Percentiles rank a stretch among this genome's conserved stretches.
phyloP scores from a whole-genome alignment of 805 yeast genomes.

The Zygoascus flipseniorum region DNA sequence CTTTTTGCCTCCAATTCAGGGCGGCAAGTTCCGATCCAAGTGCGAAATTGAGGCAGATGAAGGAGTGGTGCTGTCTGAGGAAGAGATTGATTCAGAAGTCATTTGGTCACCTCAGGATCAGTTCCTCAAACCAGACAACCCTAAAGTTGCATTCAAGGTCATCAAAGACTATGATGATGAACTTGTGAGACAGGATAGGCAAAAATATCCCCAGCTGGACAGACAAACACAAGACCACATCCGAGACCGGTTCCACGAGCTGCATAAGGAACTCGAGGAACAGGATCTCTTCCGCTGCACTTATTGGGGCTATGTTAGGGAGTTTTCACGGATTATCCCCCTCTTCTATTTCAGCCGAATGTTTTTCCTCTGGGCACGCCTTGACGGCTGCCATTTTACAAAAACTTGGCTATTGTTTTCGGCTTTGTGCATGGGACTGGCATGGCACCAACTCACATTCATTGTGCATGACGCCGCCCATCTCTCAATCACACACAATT shows the following conservation, averaged over 20 bases:
- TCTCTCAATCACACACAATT: constrained; percentile 71
- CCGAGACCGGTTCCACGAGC: constrained; percentile 46
- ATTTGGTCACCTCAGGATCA: neutral
- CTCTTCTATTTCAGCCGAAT: constrained; percentile 44
- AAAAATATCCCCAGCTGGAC: constrained; percentile 55
- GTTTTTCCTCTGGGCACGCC: constrained; percentile 29
- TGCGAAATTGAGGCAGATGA: constrained; percentile 23
- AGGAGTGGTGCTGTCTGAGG: constrained; percentile 14
- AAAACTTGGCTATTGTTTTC: constrained; percentile 38
- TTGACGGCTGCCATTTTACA: neutral
- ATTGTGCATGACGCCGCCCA: constrained; percentile 91
- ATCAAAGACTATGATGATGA: constrained; percentile 52
- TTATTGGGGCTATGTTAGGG: constrained; percentile 66
- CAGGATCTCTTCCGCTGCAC: constrained; percentile 65
- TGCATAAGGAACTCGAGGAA: constrained; percentile 47
- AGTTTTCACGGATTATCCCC: constrained; percentile 49
- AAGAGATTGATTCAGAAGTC: neutral
- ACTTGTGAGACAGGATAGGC: constrained; percentile 48
- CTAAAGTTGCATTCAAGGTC: constrained; percentile 38
- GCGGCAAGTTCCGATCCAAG: constrained; percentile 43
- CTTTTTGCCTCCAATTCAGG: constrained; percentile 82
- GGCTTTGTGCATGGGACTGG: constrained; percentile 60
- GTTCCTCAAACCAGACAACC: constrained; percentile 5
- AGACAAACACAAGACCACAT: constrained; percentile 53
- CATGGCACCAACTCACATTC: constrained; percentile 86